phyloP scores from a whole-genome alignment of 2,329 filamentous ascomycete species.

The Penicillium capsulatum region DNA sequence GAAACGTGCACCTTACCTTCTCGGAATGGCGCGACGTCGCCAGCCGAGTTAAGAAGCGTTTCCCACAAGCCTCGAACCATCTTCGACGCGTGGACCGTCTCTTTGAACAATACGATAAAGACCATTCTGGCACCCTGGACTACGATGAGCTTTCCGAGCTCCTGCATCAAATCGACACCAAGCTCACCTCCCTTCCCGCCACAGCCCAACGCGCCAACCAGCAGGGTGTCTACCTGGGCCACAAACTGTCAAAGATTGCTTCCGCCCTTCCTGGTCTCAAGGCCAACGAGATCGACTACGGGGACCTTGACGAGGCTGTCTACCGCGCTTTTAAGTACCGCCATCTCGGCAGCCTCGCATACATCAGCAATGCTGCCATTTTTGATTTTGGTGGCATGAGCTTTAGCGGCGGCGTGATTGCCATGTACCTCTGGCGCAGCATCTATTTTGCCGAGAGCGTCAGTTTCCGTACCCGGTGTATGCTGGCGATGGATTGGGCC shows the following conservation, averaged over 20 bases:
- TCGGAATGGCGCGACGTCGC: slow-evolving; percentile 84
- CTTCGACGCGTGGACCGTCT: slow-evolving; percentile 85
- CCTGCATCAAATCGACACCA: slow-evolving; percentile 85
- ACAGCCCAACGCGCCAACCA: slow-evolving; percentile 96
- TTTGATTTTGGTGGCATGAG: slow-evolving; percentile 83
- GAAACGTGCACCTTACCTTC: slow-evolving; percentile 82
- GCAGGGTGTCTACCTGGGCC: slow-evolving; percentile 82
- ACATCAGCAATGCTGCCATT: slow-evolving; percentile 92
- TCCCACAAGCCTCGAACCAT: slow-evolving; percentile 85
- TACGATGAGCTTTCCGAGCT: slow-evolving; percentile 88
- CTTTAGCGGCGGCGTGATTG: slow-evolving; percentile 77
- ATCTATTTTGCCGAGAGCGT: slow-evolving; percentile 98
- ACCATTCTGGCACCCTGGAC: slow-evolving; percentile 87
- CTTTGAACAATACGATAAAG: slow-evolving; percentile 87
- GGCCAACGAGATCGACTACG: slow-evolving; percentile 78
- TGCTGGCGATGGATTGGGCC: slow-evolving; percentile 98
- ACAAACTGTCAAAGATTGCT: slow-evolving; percentile 90
- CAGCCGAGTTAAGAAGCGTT: slow-evolving; percentile 75
- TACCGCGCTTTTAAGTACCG: slow-evolving; percentile 94
- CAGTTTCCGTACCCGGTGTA: slow-evolving; percentile 77
- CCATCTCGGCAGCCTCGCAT: slow-evolving; percentile 87
- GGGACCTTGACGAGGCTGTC: slow-evolving; percentile 84
- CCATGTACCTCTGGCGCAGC: slow-evolving; percentile 92
- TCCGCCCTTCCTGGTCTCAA: slow-evolving; percentile 68
- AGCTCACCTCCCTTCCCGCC: slow-evolving; percentile 88